Evolutionary conservation across 2,329 filamentous ascomycete genomes (phyloP).

Genomic region (Colletotrichum endophyticum): DNA sequence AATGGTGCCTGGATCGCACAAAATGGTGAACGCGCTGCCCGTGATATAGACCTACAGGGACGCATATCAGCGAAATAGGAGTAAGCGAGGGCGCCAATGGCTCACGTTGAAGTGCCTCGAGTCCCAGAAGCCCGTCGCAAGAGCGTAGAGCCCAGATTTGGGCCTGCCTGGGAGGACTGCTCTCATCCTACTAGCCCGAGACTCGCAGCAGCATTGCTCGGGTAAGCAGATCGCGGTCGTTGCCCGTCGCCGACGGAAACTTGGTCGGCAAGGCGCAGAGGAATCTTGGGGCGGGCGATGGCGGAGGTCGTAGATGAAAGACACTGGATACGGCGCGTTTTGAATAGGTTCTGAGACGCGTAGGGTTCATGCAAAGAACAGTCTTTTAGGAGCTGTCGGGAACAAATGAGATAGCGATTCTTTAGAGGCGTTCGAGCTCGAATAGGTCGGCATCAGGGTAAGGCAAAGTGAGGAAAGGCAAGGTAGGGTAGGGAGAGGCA

Average conservation of each 20-base stretch:
- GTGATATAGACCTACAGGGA: slow-evolving; percentile 79
- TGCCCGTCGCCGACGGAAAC: not conserved
- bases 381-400: not conserved
- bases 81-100: slow-evolving; percentile 7
- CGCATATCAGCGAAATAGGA: slow-evolving; percentile 6
- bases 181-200: slow-evolving; percentile 65
- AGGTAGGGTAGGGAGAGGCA: not conserved
- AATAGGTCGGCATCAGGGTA: not conserved
- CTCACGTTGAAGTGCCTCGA: slow-evolving; percentile 74
- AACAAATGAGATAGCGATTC: not conserved
- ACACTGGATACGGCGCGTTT: not conserved
- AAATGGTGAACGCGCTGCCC: slow-evolving; percentile 84
- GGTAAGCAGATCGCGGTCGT: not conserved
- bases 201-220: slow-evolving; percentile 9
- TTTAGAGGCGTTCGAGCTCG: not conserved
- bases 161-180: slow-evolving; percentile 81
- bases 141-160: slow-evolving; percentile 77
- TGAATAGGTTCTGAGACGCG: not conserved
- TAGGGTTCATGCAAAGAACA: not conserved
- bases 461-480: not conserved
- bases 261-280: not conserved
- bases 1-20: slow-evolving; percentile 75
- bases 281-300: not conserved
- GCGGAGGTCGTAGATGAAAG: not conserved
- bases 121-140: slow-evolving; percentile 77